phyloP scores from a whole-genome alignment of 2,329 filamentous ascomycete genomes.

The Alternaria triticimaculans region DNA sequence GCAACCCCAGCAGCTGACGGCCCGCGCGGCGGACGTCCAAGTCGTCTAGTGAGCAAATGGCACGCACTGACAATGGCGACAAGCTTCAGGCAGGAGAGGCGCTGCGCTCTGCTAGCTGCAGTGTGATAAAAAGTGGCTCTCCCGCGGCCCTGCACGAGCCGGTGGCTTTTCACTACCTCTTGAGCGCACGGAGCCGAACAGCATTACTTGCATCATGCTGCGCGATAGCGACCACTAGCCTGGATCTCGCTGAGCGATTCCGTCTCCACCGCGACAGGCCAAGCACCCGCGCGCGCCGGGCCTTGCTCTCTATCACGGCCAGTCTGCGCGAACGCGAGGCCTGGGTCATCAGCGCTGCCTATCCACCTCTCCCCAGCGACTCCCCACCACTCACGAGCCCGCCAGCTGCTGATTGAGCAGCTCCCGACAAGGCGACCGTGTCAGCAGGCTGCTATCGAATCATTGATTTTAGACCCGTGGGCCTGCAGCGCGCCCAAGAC shows the following conservation, averaged over 20 bases:
- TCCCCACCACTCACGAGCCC: constrained; percentile 31
- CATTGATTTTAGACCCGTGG: constrained; percentile 24
- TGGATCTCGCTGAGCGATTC: constrained; percentile 28
- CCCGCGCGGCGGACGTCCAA: constrained; percentile 23
- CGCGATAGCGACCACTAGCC: constrained; percentile 34
- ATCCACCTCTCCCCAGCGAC: constrained; percentile 12
- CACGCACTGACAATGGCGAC: constrained; percentile 22
- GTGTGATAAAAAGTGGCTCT: constrained; percentile 19
- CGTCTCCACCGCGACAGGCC: constrained; percentile 21
- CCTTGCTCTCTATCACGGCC: constrained; percentile 9
- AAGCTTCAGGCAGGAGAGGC: constrained; percentile 7
- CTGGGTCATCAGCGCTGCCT: constrained; percentile 27
- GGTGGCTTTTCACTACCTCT: constrained; percentile 19
- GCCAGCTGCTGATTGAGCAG: constrained; percentile 41
- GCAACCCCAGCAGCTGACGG: constrained; percentile 26
- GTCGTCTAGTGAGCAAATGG: constrained; percentile 27
- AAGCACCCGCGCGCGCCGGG: constrained; percentile 18
- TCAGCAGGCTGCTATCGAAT: constrained; percentile 44
- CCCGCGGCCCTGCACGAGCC: constrained; percentile 16
- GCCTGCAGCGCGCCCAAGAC: constrained; percentile 34
- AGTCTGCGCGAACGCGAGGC: background rate
- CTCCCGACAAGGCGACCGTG: constrained; percentile 26
- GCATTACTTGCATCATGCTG: constrained; percentile 34
- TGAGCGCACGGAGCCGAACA: constrained; percentile 11
- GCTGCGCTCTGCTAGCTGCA: constrained; percentile 4